Conservation (phyloP, 495 filamentous ascomycete genomes). For the Aspergillus campestris region DNA sequence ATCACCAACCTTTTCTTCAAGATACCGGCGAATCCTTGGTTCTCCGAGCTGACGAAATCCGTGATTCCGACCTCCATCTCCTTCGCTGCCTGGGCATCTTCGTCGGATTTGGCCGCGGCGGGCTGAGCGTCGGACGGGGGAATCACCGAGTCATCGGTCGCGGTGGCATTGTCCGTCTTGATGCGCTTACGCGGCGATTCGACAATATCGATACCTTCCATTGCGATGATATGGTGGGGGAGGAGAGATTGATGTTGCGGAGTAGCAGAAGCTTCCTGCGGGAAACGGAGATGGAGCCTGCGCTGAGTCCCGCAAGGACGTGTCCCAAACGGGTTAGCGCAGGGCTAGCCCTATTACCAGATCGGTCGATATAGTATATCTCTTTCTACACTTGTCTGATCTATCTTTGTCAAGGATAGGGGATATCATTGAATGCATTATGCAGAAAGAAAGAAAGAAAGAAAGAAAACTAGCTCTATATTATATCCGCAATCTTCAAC, state of each 20-base stretch:
- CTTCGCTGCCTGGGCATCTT: constrained; percentile 27
- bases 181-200: constrained; percentile 39
- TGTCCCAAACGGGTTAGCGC: too few relatives aligned
- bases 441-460: too few relatives aligned
- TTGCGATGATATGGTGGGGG: constrained; percentile 9
- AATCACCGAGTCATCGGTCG: constrained; percentile 10
- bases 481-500: too few relatives aligned
- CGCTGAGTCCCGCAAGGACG: too few relatives aligned
- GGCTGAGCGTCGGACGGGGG: constrained; percentile 11
- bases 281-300: background rate
- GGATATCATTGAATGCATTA: too few relatives aligned
- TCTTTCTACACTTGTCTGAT: too few relatives aligned
- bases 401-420: too few relatives aligned
- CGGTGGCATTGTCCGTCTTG: constrained; percentile 27
- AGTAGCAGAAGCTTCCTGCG: background rate
- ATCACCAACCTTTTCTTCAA: constrained; percentile 49
- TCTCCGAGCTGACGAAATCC: constrained; percentile 41
- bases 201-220: constrained; percentile 32
- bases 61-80: constrained; percentile 50
- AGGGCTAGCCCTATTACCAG: constrained; percentile 3
- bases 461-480: too few relatives aligned
- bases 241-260: constrained; percentile 5
- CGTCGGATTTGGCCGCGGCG: constrained; percentile 2
- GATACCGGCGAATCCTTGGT: constrained; percentile 44
- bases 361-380: background rate